Evolutionary conservation across 1,284 basidiomycete species (phyloP).

Genomic region (Peniophora sp.): DNA sequence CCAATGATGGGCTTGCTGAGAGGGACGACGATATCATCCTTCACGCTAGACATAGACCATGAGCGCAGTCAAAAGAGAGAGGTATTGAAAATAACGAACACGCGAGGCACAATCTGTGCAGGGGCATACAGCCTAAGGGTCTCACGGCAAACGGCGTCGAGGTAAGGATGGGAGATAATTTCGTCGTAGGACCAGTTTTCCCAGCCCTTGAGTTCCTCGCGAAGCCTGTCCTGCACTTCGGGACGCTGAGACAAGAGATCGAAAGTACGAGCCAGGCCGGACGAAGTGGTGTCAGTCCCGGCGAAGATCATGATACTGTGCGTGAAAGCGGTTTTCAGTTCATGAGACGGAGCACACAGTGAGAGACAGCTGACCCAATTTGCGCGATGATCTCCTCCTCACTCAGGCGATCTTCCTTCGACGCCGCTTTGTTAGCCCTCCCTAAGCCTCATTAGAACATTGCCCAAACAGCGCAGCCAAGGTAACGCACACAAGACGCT

Average conservation of each 20-base stretch:
- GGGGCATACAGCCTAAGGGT: background rate
- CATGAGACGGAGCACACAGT: background rate
- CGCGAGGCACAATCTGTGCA: slow-evolving; percentile 33
- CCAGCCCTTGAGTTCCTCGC: background rate
- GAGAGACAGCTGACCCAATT: slow-evolving; percentile 7
- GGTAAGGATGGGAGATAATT: background rate
- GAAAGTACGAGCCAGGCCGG: background rate
- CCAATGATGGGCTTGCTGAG: slow-evolving; percentile 9
- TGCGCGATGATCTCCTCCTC: slow-evolving; percentile 14
- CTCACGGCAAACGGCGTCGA: background rate
- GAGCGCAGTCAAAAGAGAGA: background rate
- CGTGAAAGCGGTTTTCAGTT: background rate
- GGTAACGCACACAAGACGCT: background rate
- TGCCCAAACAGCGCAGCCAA: too few species aligned
- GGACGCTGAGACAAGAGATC: background rate
- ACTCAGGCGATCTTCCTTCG: slow-evolving; percentile 8
- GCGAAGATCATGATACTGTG: background rate
- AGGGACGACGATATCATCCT: slow-evolving; percentile 9
- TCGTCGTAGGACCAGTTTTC: background rate
- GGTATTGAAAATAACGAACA: slow-evolving; percentile 20
- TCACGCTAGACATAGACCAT: background rate
- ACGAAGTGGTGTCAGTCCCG: background rate
- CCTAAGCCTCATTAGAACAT: too few species aligned
- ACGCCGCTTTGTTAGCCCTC: slow-evolving; percentile 10
- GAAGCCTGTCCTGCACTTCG: background rate